A percentile compares a stretch with the other conserved stretches of the same genome.
Conservation (phyloP, 495 filamentous ascomycete species). For the Neurospora hispaniola region DNA sequence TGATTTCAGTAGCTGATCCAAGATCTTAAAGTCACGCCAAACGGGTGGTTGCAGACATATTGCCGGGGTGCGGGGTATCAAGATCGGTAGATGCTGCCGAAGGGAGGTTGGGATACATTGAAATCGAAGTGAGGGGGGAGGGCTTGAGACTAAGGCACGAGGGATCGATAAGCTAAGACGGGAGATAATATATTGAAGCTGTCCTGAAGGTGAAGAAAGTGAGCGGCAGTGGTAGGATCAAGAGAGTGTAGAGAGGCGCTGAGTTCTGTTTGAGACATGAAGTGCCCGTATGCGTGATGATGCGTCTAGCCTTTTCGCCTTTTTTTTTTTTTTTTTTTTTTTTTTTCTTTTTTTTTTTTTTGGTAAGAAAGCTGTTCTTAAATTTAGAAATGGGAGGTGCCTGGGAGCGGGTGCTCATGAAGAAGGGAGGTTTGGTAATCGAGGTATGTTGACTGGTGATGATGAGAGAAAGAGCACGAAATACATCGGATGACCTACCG, state of each 20-base stretch:
- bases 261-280: neutral
- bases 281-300: too few relatives aligned
- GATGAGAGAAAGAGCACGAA: too few relatives aligned
- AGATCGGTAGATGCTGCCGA: neutral
- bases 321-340: neutral
- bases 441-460: neutral
- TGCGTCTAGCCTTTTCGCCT: neutral
- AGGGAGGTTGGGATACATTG: neutral
- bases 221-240: too few relatives aligned
- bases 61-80: neutral
- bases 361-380: neutral
- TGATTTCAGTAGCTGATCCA: neutral
- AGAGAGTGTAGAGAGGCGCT: neutral
- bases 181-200: neutral
- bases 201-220: neutral
- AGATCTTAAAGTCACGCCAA: neutral
- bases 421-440: neutral
- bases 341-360: too few relatives aligned
- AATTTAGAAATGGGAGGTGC: neutral
- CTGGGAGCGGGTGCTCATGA: neutral
- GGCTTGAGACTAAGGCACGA: neutral
- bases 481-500: neutral
- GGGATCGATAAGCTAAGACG: neutral
- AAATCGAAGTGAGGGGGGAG: neutral
- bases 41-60: neutral